These are phyloP conservation scores for Dendryphion nanum DNA, from an alignment of 2,329 filamentous ascomycete species.

Conservation along the genomic window DNA sequence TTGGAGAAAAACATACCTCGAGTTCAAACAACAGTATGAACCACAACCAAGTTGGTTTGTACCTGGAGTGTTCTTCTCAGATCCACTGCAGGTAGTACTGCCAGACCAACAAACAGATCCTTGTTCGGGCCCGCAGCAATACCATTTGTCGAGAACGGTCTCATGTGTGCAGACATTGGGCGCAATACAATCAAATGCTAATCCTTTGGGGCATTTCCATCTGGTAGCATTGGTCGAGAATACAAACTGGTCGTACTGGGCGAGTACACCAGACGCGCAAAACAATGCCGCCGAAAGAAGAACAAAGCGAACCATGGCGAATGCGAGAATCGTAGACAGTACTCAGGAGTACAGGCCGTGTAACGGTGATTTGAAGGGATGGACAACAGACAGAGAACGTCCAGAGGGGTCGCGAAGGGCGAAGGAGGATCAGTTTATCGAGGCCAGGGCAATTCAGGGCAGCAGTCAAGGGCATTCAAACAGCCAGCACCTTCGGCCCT, in stretches of 20 bases:
- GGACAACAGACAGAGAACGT: background rate
- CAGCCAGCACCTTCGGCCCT: too few species aligned
- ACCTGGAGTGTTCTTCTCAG: conserved; percentile 5
- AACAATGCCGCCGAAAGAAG: background rate
- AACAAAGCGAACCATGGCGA: background rate
- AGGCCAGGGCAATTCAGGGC: too few species aligned
- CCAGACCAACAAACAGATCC: conserved; percentile 16
- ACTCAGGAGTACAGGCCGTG: too few species aligned
- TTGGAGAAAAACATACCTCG: conserved; percentile 6
- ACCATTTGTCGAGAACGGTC: conserved; percentile 11
- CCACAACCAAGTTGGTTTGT: conserved; percentile 10
- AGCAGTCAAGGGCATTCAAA: too few species aligned
- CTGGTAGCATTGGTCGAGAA: conserved; percentile 12
- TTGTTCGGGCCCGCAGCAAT: conserved; percentile 16
- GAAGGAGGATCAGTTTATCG: too few species aligned
- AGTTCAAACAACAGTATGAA: conserved; percentile 13
- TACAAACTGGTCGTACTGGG: conserved; percentile 13
- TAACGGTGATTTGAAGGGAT: background rate
- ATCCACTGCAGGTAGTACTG: conserved; percentile 5
- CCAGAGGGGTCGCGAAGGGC: background rate
- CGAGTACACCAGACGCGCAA: background rate
- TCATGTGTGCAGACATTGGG: conserved; percentile 17
- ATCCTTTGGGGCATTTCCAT: conserved; percentile 8
- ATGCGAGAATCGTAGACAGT: too few species aligned
- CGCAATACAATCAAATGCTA: conserved; percentile 10